phyloP scores from a whole-genome alignment of 2,329 filamentous ascomycete genomes.

The Elsinoe perseae region DNA sequence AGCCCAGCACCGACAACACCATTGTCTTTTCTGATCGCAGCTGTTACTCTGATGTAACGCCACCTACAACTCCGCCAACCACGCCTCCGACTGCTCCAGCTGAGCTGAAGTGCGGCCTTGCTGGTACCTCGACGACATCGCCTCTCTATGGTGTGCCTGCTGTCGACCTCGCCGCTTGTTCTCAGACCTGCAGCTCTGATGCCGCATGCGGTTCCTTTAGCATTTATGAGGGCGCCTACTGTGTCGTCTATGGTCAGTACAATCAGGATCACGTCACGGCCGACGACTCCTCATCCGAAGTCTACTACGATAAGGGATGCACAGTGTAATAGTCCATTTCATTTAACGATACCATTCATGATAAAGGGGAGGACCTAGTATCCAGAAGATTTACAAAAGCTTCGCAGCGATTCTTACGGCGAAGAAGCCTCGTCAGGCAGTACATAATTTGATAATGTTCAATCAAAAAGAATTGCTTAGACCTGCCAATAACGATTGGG shows the following conservation, averaged over 20 bases:
- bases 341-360: conserved; percentile 9
- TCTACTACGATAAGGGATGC: conserved; percentile 4
- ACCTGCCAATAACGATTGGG: not conserved
- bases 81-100: not conserved
- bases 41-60: conserved; percentile 3
- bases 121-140: not conserved
- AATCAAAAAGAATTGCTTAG: conserved; percentile 1
- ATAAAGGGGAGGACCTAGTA: not conserved
- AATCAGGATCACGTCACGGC: not conserved
- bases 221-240: conserved; percentile 4
- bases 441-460: conserved; percentile 14
- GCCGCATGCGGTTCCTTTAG: not conserved
- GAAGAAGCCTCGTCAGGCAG: not conserved
- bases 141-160: not conserved
- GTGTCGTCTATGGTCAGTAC: not conserved
- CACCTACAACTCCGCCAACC: not conserved
- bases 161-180: not conserved
- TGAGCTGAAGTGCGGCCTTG: not conserved
- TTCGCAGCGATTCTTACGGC: not conserved
- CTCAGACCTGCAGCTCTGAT: not conserved
- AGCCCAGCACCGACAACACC: not conserved
- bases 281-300: not conserved
- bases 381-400: not conserved
- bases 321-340: not conserved
- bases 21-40: conserved; percentile 8